Evolutionary conservation across 306 rosid species (phyloP).

Genomic region (Boehmeria nivea): DNA sequence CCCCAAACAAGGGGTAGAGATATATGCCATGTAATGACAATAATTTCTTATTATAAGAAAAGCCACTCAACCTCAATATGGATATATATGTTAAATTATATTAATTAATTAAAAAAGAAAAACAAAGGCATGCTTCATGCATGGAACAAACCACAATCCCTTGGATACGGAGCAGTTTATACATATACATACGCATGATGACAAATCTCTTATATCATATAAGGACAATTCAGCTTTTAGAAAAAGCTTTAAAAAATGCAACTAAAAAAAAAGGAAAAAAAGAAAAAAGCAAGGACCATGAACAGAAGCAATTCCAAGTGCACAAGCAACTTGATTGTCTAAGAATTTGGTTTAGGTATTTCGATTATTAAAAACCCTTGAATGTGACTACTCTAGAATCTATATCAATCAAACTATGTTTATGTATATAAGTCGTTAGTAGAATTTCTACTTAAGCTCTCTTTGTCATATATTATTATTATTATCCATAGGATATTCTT

Average conservation of each 20-base stretch:
- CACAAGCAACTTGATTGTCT: slow-evolving; percentile 1
- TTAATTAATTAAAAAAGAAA: neutral
- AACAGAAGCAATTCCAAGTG: neutral
- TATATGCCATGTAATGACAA: no score
- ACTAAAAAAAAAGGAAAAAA: neutral
- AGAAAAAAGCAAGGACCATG: no score
- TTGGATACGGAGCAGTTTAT: neutral
- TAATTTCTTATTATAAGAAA: no score
- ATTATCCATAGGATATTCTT: no score
- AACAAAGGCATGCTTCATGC: slow-evolving; percentile 17
- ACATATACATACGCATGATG: neutral
- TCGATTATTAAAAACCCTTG: neutral
- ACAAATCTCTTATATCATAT: slow-evolving; percentile 5
- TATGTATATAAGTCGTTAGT: no score
- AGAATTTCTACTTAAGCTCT: no score
- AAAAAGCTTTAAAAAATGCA: neutral
- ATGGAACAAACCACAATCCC: neutral
- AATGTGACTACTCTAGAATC: neutral
- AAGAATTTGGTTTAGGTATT: neutral
- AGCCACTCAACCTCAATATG: no score
- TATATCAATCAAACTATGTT: neutral
- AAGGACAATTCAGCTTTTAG: neutral
- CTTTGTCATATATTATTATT: no score
- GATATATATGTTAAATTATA: neutral
- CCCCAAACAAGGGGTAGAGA: no score